Evolutionary conservation across 768 basidiomycete species (phyloP).

Genomic region (Termitomyces titanicus): DNA sequence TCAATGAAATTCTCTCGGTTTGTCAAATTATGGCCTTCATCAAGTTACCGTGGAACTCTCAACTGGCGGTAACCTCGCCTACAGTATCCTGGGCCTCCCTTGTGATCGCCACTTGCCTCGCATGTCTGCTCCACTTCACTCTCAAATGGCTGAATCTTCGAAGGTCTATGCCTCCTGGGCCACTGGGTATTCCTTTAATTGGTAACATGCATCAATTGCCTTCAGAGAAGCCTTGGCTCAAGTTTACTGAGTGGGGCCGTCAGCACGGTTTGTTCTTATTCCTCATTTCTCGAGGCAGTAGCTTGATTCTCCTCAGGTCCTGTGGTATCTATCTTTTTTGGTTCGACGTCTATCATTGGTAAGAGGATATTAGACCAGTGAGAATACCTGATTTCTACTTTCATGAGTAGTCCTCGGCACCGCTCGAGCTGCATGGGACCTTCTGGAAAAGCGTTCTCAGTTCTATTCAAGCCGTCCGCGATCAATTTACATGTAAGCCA

Average conservation of each 20-base stretch:
- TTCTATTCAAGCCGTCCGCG: slow-evolving; percentile 46
- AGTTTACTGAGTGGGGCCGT: slow-evolving; percentile 43
- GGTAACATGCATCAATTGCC: slow-evolving; percentile 47
- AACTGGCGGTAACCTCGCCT: not conserved
- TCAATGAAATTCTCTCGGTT: not conserved
- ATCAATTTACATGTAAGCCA: slow-evolving; percentile 37
- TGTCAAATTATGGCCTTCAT: not conserved
- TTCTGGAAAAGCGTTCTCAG: slow-evolving; percentile 43
- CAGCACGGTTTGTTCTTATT: slow-evolving; percentile 33
- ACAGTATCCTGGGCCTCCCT: not conserved
- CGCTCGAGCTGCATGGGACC: slow-evolving; percentile 43
- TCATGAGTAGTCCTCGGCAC: slow-evolving; percentile 35
- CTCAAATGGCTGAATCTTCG: slow-evolving; percentile 29
- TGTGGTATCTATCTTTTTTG: slow-evolving; percentile 37
- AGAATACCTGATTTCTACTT: not conserved
- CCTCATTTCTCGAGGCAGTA: not conserved
- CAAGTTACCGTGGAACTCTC: not conserved
- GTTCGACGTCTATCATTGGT: slow-evolving; percentile 40
- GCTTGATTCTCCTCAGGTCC: slow-evolving; percentile 25
- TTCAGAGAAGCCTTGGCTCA: slow-evolving; percentile 41
- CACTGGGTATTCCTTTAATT: slow-evolving; percentile 38
- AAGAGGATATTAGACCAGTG: not conserved
- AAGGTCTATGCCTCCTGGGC: slow-evolving; percentile 41
- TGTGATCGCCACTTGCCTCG: slow-evolving; percentile 7
- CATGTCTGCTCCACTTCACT: slow-evolving; percentile 18